Percentiles rank a stretch among this genome's conserved stretches.
Conservation (phyloP, 306 rosid species). For the Sophora flavescens region DNA sequence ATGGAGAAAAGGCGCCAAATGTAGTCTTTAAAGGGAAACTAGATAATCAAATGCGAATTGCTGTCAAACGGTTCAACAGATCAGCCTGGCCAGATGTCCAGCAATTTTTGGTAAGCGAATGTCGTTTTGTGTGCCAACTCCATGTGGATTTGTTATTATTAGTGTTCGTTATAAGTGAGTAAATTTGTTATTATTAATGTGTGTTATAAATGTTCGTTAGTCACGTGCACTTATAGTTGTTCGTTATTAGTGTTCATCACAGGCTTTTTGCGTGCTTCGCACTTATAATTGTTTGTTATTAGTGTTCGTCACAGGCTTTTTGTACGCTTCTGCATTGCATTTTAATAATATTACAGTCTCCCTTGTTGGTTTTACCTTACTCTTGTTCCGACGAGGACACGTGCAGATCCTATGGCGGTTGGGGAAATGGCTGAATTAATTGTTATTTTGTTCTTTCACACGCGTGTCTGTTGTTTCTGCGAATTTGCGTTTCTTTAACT, state of each 20-base stretch:
- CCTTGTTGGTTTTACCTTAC: constrained; percentile 4
- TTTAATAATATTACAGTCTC: constrained; percentile 16
- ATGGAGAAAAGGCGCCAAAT: constrained; percentile 98
- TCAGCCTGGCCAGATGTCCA: constrained; percentile 96
- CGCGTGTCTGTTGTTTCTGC: neutral
- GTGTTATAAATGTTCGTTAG: neutral
- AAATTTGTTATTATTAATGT: neutral
- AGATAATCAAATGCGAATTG: constrained; percentile 83
- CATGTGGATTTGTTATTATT: constrained; percentile 9
- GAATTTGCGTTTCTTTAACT: constrained; percentile 7
- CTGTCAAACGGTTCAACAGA: constrained; percentile 93
- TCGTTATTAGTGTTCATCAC: neutral
- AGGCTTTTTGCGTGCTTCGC: no score
- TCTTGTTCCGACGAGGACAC: neutral
- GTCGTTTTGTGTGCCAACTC: constrained; percentile 27
- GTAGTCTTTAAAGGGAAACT: constrained; percentile 94
- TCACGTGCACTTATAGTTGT: neutral
- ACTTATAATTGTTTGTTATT: neutral
- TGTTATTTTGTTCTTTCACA: constrained; percentile 33
- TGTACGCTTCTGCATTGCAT: constrained; percentile 29
- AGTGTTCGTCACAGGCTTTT: neutral
- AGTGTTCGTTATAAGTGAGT: neutral
- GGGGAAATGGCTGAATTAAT: constrained; percentile 16
- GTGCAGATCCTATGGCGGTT: neutral
- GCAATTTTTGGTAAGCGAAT: constrained; percentile 76